Evolutionary conservation across 164 flowering plant genomes (phyloP).

Genomic region (Cinnamomum micranthum): DNA sequence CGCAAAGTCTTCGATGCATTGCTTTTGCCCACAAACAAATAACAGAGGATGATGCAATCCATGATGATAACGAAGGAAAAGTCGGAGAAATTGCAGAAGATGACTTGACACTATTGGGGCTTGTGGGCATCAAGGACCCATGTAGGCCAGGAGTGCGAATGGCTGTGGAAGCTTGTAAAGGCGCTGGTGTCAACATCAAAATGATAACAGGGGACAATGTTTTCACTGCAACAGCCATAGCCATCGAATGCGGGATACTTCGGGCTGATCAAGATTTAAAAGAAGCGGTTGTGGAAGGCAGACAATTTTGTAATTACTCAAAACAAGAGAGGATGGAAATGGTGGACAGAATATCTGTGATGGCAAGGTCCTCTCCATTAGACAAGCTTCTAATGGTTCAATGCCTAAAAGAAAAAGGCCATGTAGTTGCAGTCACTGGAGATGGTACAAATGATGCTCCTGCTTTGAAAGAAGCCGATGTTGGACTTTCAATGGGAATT

Average conservation of each 20-base stretch:
- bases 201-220: constrained; percentile 73
- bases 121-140: constrained; percentile 59
- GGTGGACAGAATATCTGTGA: constrained; percentile 47
- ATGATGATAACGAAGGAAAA: background rate
- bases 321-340: constrained; percentile 39
- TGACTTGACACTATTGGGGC: constrained; percentile 36
- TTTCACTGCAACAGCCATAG: constrained; percentile 60
- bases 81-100: constrained; percentile 22
- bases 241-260: constrained; percentile 59
- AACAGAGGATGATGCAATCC: constrained; percentile 4
- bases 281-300: constrained; percentile 49
- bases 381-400: constrained; percentile 68
- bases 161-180: constrained; percentile 45
- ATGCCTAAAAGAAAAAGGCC: constrained; percentile 53
- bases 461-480: constrained; percentile 48
- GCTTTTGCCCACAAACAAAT: constrained; percentile 22
- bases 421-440: constrained; percentile 69
- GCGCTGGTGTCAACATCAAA: constrained; percentile 49
- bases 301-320: constrained; percentile 41
- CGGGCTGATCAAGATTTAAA: constrained; percentile 13
- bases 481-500: constrained; percentile 71
- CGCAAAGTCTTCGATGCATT: constrained; percentile 30
- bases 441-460: constrained; percentile 67
- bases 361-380: constrained; percentile 69
- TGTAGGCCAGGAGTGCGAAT: constrained; percentile 47